phyloP scores from a whole-genome alignment of 257 asterid species.

The Solanum lignicaule region DNA sequence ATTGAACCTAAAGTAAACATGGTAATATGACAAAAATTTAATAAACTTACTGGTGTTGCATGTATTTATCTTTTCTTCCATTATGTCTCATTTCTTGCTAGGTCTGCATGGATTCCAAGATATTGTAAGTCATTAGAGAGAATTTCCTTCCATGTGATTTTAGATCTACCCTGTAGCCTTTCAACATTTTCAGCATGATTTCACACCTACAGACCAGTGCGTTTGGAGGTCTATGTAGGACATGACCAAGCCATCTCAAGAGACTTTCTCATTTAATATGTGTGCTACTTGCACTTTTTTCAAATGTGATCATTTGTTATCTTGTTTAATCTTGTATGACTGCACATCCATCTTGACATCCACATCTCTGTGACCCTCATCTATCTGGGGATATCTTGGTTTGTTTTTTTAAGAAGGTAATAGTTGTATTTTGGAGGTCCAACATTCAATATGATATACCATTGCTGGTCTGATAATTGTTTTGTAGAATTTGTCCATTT shows the following conservation, averaged over 20 bases:
- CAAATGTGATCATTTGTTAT: not conserved
- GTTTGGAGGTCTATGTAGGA: not conserved
- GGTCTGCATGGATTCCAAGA: not conserved
- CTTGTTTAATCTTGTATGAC: not conserved
- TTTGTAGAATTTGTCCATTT: not conserved
- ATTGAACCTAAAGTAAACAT: not conserved
- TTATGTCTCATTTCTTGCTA: not conserved
- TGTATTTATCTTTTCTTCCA: not conserved
- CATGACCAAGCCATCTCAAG: not conserved
- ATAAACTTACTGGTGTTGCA: not conserved
- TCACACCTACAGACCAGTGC: not conserved
- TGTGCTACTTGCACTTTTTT: not conserved
- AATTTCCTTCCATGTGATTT: not conserved
- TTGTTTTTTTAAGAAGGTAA: not conserved
- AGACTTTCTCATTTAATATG: not conserved
- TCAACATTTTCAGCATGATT: not conserved
- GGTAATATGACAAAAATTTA: not conserved
- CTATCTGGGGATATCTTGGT: not conserved
- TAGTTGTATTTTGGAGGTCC: not conserved
- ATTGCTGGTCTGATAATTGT: not conserved
- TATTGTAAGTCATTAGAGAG: not conserved
- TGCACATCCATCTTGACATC: not conserved
- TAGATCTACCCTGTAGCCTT: not conserved
- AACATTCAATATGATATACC: not conserved
- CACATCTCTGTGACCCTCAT: not conserved